Evolutionary conservation across 495 filamentous ascomycete species (phyloP), one percentile per base, ranked within the genome.

Genomic region (Xylaria curta): DNA sequence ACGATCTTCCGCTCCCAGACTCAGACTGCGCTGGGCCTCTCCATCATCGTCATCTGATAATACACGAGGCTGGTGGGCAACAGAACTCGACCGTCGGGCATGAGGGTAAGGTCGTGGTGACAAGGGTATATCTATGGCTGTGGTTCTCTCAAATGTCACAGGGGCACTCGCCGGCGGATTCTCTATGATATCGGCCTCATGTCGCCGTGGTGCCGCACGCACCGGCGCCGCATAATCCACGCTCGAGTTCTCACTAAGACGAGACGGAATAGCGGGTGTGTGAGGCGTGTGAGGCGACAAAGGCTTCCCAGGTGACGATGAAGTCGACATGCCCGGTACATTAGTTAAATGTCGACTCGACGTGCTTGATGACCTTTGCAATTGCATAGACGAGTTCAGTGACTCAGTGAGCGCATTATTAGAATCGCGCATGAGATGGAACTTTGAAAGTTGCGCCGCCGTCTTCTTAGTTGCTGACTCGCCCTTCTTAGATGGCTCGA

Each of bases 221-320:
- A 75, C 60, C 24, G 76, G 73, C 19, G 85, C 80, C 33, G 86
- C 82, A 75, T 95, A 93, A 76, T 94, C 91, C n/a, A 92, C 89
- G 64, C 93, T 92, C 66, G 92, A 94, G 75, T 94, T 92, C 73
- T 94, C 94, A 78, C 93, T 97, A 56, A 98, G 81, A n/a, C 95
- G 89, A 24, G 94, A 97, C 44, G 95, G 94, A 58, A 97, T 93
- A 21, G 95, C 94, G 5, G 95, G 95, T 6, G 94, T 97, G 75
- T 97, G 95, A 10, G 95, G 95, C 0, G 95, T 97, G 79, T 97
- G 95, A 13, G 95, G 95, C 2, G 94, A 97, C 59, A 97, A 87
- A 1, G 95, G 94, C 74, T 97, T 98, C 21, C 72, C 94, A 8
- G 93, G 94, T 4, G 94, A 97, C 2, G 95, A 95, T 5, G 93